These are phyloP conservation scores for Stentor coeruleus DNA, from an alignment of 73 alveolate species.

Conservation along the genomic window DNA sequence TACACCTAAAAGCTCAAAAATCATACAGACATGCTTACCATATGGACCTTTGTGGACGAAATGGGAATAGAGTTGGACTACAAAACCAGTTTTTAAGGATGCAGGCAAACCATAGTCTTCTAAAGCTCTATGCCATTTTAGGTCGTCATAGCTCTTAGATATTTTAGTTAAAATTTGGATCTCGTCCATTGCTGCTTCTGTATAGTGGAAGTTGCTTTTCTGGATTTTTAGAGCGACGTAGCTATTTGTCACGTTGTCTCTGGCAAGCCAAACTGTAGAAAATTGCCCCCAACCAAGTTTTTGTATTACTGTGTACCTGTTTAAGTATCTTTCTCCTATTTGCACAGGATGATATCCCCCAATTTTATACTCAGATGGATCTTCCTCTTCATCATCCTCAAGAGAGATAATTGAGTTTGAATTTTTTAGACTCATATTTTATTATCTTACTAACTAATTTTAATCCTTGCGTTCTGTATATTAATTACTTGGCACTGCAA, in stretches of 20 bases:
- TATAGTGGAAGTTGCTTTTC: conserved; percentile 86
- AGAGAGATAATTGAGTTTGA: too few species aligned
- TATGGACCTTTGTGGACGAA: conserved; percentile 85
- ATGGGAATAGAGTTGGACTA: conserved; percentile 83
- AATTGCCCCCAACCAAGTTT: conserved; percentile 96
- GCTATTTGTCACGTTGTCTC: conserved; percentile 77
- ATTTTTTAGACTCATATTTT: too few species aligned
- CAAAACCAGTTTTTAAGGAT: conserved; percentile 69
- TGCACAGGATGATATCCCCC: conserved; percentile 98
- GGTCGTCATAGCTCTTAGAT: conserved; percentile 66
- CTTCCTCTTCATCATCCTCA: conserved; percentile 77
- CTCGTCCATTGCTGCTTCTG: conserved; percentile 96
- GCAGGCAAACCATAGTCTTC: conserved; percentile 34
- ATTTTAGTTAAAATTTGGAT: conserved; percentile 87
- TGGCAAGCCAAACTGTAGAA: conserved; percentile 95
- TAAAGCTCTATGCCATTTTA: conserved; percentile 68
- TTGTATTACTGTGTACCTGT: conserved; percentile 84
- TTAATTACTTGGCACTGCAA: neutral
- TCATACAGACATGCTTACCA: conserved; percentile 94
- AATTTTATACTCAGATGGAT: conserved; percentile 71
- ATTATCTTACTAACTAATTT: too few species aligned
- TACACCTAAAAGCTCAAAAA: conserved; percentile 98
- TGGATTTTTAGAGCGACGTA: conserved; percentile 90
- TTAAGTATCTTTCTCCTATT: conserved; percentile 84
- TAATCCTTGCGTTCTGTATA: too few species aligned